Evolutionary conservation across 495 filamentous ascomycete species (phyloP).

Genomic region (Lasiosphaeris hirsuta): DNA sequence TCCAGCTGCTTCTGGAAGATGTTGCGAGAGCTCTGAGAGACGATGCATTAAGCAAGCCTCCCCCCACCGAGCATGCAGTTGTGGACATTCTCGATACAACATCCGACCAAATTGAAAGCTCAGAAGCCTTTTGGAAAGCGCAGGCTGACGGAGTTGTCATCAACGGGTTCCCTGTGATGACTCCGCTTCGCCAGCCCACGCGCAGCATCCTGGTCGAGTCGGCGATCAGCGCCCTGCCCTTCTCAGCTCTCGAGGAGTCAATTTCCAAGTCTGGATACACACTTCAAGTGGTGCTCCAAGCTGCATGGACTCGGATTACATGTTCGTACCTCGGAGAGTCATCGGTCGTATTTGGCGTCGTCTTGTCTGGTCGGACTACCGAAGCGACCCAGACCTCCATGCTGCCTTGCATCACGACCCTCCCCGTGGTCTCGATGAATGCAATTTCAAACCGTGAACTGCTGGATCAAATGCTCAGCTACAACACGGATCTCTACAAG

Average conservation of each 20-base stretch:
- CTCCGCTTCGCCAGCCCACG: slow-evolving; percentile 50
- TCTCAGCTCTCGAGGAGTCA: slow-evolving; percentile 46
- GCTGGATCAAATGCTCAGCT: slow-evolving; percentile 54
- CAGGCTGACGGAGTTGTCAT: slow-evolving; percentile 49
- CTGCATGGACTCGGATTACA: slow-evolving; percentile 69
- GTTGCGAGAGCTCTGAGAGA: slow-evolving; percentile 33
- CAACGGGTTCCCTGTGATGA: slow-evolving; percentile 66
- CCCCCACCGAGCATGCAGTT: slow-evolving; percentile 41
- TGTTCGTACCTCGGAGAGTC: slow-evolving; percentile 68
- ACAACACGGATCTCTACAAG: slow-evolving; percentile 58
- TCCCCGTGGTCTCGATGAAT: slow-evolving; percentile 59
- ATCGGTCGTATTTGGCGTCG: slow-evolving; percentile 66
- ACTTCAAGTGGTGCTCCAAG: slow-evolving; percentile 66
- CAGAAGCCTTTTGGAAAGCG: slow-evolving; percentile 59
- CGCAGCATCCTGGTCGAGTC: slow-evolving; percentile 38
- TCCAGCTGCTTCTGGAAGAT: slow-evolving; percentile 57
- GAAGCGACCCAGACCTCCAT: slow-evolving; percentile 49
- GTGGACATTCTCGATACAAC: slow-evolving; percentile 50
- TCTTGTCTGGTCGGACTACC: slow-evolving; percentile 65
- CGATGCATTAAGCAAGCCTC: background rate
- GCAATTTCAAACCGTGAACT: slow-evolving; percentile 51
- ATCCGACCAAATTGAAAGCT: slow-evolving; percentile 26
- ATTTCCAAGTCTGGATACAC: slow-evolving; percentile 58
- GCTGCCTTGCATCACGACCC: slow-evolving; percentile 72
- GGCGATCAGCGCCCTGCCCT: slow-evolving; percentile 33